Evolutionary conservation across 306 rosid species (phyloP), one percentile per base, ranked within the genome.

Genomic region (Carpinus viminea): DNA sequence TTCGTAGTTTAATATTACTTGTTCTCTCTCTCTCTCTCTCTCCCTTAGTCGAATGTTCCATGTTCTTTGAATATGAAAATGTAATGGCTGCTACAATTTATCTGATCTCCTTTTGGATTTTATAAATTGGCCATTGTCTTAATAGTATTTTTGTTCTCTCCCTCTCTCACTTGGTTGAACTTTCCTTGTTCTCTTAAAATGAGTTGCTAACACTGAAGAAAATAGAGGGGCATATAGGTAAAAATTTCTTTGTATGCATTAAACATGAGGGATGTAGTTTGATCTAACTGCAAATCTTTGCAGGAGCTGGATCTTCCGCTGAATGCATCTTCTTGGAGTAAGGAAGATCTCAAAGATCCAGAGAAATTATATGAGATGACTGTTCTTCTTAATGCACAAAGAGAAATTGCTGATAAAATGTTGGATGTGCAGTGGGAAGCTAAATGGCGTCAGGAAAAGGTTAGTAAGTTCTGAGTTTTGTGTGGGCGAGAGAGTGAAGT

Each of bases 371-470:
- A 89, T 72, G 99, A 95, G 84, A 95, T 95, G 98, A 91, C 95
- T 21, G 80, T 95, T 76, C 99, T 95, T 89, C 93, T 93, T 68
- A 95, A 93, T 72, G 99, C 97, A 60, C 99, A 95, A 83, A 87
- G 96, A 88, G 98, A 95, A 84, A 86, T 95, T 28, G 88, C 93
- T 72, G 97, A 92, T 82, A 90, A 95, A 85, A 88, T 95, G 74
- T 84, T 91, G 91, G 96, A 95, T 80, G 83, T 93, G n/a, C 97
- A 89, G 73, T 93, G 97, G 99, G 94, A 91, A 84, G 86, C 91
- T 59, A 83, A 89, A 83, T 93, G 99, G 99, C 97, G 93, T 34
- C 91, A 95, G 82, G 97, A 89, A 75, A 93, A 89, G 99, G 97
- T 94, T 76, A 59, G 89, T 79, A 13, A 50, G 15, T 50, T 85